Conservation (phyloP, 176 grass and related monocot genomes). For the Carex kokanica region DNA sequence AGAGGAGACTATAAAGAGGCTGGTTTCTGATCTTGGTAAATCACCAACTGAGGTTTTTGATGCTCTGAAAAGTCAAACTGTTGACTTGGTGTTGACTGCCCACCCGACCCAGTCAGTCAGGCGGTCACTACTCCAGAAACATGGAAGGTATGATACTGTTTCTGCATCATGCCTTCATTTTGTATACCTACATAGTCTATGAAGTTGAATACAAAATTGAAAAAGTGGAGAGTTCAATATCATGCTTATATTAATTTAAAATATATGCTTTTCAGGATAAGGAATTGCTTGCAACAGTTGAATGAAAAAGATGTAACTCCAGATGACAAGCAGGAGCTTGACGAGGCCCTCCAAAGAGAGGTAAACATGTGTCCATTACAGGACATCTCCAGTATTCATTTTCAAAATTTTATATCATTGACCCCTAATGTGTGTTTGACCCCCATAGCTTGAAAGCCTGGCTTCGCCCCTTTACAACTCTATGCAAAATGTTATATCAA, state of each 20-base stretch:
- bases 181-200: background rate
- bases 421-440: too few species aligned
- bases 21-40: conserved; percentile 63
- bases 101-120: conserved; percentile 94
- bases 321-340: conserved; percentile 96
- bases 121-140: conserved; percentile 87
- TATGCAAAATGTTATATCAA: background rate
- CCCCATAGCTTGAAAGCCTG: too few species aligned
- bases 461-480: background rate
- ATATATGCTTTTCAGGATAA: conserved; percentile 57
- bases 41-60: conserved; percentile 75
- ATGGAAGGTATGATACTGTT: conserved; percentile 61
- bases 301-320: conserved; percentile 87
- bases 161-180: background rate
- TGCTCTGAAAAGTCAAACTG: conserved; percentile 80
- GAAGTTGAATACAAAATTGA: background rate
- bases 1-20: conserved; percentile 79
- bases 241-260: background rate
- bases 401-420: too few species aligned
- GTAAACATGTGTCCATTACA: conserved; percentile 20
- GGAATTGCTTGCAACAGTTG: conserved; percentile 59
- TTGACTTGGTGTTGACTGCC: conserved; percentile 88
- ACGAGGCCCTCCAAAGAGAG: conserved; percentile 89
- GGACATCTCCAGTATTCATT: background rate
- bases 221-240: background rate